phyloP scores from a whole-genome alignment of 2,329 filamentous ascomycete genomes.

The Phyllosticta capitalensis region DNA sequence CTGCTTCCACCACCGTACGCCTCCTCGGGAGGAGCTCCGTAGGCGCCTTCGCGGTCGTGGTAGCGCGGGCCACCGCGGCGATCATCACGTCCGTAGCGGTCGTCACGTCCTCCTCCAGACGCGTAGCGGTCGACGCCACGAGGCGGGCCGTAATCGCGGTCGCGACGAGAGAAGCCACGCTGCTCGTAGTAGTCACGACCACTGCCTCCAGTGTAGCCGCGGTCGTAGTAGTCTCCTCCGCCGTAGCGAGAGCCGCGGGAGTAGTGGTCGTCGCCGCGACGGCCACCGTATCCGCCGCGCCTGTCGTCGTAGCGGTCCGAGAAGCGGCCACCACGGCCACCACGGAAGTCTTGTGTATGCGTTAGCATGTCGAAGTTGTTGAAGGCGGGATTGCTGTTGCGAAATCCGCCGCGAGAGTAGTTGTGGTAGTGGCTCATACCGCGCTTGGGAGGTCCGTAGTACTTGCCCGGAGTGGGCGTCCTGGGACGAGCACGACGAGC shows the following conservation, averaged over 20 bases:
- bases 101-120: conserved; percentile 30
- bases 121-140: conserved; percentile 31
- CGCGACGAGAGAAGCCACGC: conserved; percentile 33
- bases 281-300: conserved; percentile 27
- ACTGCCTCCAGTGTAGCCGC: conserved; percentile 23
- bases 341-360: conserved; percentile 33
- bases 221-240: conserved; percentile 27
- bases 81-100: conserved; percentile 36
- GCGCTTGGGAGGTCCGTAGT: conserved; percentile 96
- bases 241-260: conserved; percentile 31
- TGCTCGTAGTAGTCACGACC: conserved; percentile 31
- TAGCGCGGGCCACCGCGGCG: conserved; percentile 27
- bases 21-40: conserved; percentile 25
- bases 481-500: conserved; percentile 89
- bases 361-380: conserved; percentile 11
- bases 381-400: not conserved
- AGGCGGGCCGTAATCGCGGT: conserved; percentile 29
- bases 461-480: conserved; percentile 95
- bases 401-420: not conserved
- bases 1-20: conserved; percentile 28
- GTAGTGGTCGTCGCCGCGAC: conserved; percentile 39
- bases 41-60: conserved; percentile 42
- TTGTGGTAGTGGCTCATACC: conserved; percentile 47
- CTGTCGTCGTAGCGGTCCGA: conserved; percentile 38
- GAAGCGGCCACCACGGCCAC: conserved; percentile 40